Conservation (phyloP, 1,284 basidiomycete genomes). For the Trichosporon ovoides region DNA sequence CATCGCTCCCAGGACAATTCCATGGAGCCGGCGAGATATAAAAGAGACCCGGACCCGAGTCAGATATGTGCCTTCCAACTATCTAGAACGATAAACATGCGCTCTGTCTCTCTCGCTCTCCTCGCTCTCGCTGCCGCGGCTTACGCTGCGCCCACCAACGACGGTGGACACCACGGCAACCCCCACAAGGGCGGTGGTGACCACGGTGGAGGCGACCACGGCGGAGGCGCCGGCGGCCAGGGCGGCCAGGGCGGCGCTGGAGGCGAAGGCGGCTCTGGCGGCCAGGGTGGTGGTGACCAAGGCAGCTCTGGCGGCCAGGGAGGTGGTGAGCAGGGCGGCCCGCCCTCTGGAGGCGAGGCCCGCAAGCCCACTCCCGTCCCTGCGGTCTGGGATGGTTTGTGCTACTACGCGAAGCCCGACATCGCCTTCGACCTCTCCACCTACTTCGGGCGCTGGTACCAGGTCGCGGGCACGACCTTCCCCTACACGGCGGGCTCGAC, state of each 20-base stretch:
- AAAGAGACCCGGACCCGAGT: no score
- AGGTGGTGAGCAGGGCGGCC: no score
- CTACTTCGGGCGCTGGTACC: neutral
- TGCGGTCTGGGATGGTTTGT: neutral
- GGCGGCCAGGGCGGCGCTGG: neutral
- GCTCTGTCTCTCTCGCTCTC: no score
- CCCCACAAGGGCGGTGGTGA: neutral
- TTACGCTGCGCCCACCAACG: neutral
- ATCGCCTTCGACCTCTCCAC: neutral
- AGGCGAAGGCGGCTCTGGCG: no score
- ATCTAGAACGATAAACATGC: no score
- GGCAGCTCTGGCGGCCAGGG: neutral
- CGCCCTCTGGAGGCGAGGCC: no score
- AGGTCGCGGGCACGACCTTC: neutral
- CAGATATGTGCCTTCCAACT: no score
- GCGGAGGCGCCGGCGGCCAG: neutral
- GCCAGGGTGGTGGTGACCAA: neutral
- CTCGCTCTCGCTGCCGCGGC: no score
- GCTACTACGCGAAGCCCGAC: neutral
- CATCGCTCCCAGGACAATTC: no score
- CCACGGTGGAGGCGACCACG: neutral
- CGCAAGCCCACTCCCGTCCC: neutral
- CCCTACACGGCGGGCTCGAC: neutral
- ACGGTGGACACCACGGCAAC: neutral
- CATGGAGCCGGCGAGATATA: no score